These are phyloP conservation scores for Spizellomyces punctatus DNA, from an alignment of 192 early-diverging fungal genomes.

Conservation along the genomic window DNA sequence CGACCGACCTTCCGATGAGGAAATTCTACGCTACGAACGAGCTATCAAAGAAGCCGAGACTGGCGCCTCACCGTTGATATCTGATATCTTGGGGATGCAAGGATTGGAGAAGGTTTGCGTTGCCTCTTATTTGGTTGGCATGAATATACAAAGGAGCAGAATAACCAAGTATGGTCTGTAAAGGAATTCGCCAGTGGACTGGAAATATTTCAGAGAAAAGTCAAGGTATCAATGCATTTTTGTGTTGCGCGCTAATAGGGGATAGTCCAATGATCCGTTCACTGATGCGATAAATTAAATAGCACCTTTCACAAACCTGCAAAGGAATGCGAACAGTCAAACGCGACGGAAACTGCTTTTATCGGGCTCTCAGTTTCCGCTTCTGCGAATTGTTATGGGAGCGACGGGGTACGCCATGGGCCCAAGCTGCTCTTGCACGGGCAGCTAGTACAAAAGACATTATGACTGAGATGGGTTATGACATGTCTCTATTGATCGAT, in stretches of 20 bases:
- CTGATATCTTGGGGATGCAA: conserved; percentile 35
- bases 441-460: neutral
- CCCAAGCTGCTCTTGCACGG: conserved; percentile 26
- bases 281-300: neutral
- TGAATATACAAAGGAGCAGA: conserved; percentile 4
- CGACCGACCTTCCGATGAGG: conserved; percentile 46
- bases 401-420: conserved; percentile 31
- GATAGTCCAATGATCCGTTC: neutral
- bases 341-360: conserved; percentile 61
- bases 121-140: neutral
- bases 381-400: conserved; percentile 45
- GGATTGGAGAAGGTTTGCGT: conserved; percentile 27
- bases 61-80: conserved; percentile 18
- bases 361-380: conserved; percentile 51
- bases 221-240: conserved; percentile 5
- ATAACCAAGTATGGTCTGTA: neutral
- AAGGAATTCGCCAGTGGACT: conserved; percentile 34
- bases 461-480: conserved; percentile 35
- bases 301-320: neutral
- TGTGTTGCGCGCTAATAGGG: neutral
- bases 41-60: conserved; percentile 39
- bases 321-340: conserved; percentile 5
- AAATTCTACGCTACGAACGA: conserved; percentile 51
- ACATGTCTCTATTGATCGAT: conserved; percentile 49
- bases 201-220: conserved; percentile 20